Conservation (phyloP, 805 yeast species). For the Kuraishia capsulata region DNA sequence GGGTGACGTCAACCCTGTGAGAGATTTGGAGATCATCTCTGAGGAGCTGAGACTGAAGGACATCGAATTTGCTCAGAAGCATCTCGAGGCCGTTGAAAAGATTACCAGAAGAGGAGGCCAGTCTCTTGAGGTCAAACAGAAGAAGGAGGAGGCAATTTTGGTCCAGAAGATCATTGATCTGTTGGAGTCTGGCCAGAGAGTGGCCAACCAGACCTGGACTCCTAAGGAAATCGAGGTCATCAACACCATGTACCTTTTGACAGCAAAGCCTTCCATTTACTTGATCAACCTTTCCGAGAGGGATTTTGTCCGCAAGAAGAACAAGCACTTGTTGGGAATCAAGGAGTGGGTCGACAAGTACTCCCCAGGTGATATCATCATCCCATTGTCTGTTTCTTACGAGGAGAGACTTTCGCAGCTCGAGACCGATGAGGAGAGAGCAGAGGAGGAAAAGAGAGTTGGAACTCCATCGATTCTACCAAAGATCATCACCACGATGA, state of each 20-base stretch:
- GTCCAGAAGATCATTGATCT: conserved; percentile 52
- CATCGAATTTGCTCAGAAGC: conserved; percentile 75
- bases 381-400: conserved; percentile 86
- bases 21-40: conserved; percentile 86
- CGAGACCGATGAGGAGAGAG: conserved; percentile 52
- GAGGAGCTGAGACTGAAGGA: conserved; percentile 94
- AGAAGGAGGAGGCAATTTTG: conserved; percentile 50
- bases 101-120: conserved; percentile 58
- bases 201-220: conserved; percentile 52
- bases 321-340: conserved; percentile 43
- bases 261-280: conserved; percentile 84
- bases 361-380: conserved; percentile 72
- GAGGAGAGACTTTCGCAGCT: conserved; percentile 88
- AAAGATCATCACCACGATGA: conserved; percentile 55
- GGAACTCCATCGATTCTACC: conserved; percentile 46
- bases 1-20: conserved; percentile 91
- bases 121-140: conserved; percentile 53
- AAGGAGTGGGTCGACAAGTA: conserved; percentile 57
- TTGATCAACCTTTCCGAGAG: conserved; percentile 64
- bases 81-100: conserved; percentile 46
- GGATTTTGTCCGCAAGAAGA: conserved; percentile 49
- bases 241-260: conserved; percentile 63
- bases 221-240: conserved; percentile 56
- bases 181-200: conserved; percentile 56
- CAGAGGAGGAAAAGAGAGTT: conserved; percentile 23